Base-by-base conservation (phyloP, 257 asterid genomes). In the Solanum dulcamara region DNA sequence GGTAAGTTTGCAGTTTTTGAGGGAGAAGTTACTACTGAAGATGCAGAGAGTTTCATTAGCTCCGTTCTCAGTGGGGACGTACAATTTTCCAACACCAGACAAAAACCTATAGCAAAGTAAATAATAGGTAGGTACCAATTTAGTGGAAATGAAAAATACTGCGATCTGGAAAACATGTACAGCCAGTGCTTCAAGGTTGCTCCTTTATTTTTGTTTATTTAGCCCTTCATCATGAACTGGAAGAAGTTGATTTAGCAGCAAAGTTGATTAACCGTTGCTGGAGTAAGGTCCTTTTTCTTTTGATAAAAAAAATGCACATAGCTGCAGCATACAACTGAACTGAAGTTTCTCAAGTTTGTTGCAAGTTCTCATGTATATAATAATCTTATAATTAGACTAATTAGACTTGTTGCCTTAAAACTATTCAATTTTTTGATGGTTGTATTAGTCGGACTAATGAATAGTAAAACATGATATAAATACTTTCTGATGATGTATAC, bases 31-130 rank as follows among this genome's bases (percentile, higher is more conserved):
- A 88, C 96, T 1, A 87, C 85, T 86, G 98, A 95, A 88, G 89
- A 93, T 32, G 91, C 86, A 0, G 98, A 95, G 93, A 85, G 85
- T 37, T 96, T 96, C 80, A 85, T 96, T 81, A 87, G 95, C 83
- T 87, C 96, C 1, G 91, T 95, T 60, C 90, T 95, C 28, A 95
- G 91, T 42, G 99, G 98, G 64, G 99, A 95, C 51, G 87, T 92
- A 64, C 96, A 88, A 33, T 96, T 96, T 84, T 55, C 91, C 80
- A 95, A 93, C 89, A 86, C 93, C 55, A 87, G 89, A 71, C 92
- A 91, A 50, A 96, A 92, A 86, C 96, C 97, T 81, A 51, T 62
- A 2, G 68, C 94, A 13, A 91, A 90, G 64, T 94, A 30, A 50
- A 72, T 14, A 75, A 44, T 42, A n/a, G n/a, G n/a, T 26, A 33